Base-by-base conservation (phyloP, 768 basidiomycete genomes). In the Brasilioporus rufonigricans region DNA sequence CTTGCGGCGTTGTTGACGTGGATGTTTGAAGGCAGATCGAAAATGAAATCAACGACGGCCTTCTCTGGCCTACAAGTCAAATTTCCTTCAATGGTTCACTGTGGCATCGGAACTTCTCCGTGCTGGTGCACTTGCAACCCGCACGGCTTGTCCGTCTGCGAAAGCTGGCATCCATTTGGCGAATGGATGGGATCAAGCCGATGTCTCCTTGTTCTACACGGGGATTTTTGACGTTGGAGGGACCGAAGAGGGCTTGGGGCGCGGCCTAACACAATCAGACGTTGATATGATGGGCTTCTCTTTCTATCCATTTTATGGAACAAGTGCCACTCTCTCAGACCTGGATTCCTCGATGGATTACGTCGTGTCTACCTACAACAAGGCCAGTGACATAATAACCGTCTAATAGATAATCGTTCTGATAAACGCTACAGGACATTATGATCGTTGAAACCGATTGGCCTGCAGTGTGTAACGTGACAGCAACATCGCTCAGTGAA, bases 41-140 rank as follows among this genome's bases (percentile, higher is more conserved):
- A 29, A 60, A 60, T 33, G 59, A 60, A 50, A 48, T 50, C 24
- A 47, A 61, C 23, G 45, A 48, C 12, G 59, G 59, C 9, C 16
- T 29, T 41, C n/a, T 61, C n/a, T 60, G 48, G 53, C 40, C 59
- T n/a, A 23, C 16, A 9, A 59, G 59, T 8, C 38, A 0, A 14
- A 39, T 56, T 39, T 38, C 59, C 23, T 16, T 26, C 53, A 61
- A 50, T 5, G 59, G 40, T 47, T 61, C 41, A n/a, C 21, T 7
- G 29, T 10, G 5, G 53, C 40, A 44, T 60, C 53, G 9, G 13
- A 73, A 56, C 64, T 77, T 32, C 69, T 77, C 21, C 71, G 77
- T 48, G 72, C 74, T 2, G 76, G 62, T 32, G 60, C 50, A 39
- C 36, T 54, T 27, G 61, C 61, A 13, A 50, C 62, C 5, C 61